Evolutionary conservation across 306 rosid genomes (phyloP).

Genomic region (Coriaria nepalensis): DNA sequence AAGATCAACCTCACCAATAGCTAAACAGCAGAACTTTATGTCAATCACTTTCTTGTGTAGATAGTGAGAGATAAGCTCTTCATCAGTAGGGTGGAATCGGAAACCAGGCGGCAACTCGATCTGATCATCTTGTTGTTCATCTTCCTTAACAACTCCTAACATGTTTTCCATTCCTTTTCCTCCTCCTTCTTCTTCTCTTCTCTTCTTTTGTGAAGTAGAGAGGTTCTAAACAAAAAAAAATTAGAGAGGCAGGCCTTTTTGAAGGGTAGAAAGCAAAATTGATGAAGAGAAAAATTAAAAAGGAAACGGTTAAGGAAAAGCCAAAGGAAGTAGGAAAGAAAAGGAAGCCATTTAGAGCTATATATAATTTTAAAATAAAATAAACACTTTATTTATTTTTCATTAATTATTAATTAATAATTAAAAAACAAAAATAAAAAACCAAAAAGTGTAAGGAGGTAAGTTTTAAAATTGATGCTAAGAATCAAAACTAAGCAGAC

Average conservation of each 20-base stretch:
- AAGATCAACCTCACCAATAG: conserved; percentile 91
- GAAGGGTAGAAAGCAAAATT: neutral
- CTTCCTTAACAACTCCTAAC: conserved; percentile 20
- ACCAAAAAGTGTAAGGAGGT: too few relatives aligned
- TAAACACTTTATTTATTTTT: too few relatives aligned
- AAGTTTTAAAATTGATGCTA: too few relatives aligned
- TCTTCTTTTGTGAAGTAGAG: neutral
- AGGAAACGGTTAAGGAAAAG: conserved; percentile 18
- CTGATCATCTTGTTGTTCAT: conserved; percentile 15
- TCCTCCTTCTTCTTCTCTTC: too few relatives aligned
- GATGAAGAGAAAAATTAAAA: neutral
- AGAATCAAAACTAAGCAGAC: too few relatives aligned
- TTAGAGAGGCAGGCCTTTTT: neutral
- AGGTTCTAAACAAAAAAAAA: conserved; percentile 3
- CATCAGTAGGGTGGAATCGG: conserved; percentile 93
- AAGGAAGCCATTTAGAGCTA: conserved; percentile 15
- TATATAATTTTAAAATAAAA: conserved; percentile 21
- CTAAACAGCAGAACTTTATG: conserved; percentile 40
- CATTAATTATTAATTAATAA: too few relatives aligned
- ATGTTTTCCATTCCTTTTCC: conserved; percentile 35
- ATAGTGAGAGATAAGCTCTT: conserved; percentile 86
- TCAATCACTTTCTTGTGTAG: conserved; percentile 53
- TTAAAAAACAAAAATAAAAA: too few relatives aligned
- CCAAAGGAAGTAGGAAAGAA: conserved; percentile 5
- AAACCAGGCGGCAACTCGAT: conserved; percentile 79